Percentiles rank a stretch among this genome's conserved stretches.
Conservation (phyloP, 768 basidiomycete species). For the Termitomyces sp. region DNA sequence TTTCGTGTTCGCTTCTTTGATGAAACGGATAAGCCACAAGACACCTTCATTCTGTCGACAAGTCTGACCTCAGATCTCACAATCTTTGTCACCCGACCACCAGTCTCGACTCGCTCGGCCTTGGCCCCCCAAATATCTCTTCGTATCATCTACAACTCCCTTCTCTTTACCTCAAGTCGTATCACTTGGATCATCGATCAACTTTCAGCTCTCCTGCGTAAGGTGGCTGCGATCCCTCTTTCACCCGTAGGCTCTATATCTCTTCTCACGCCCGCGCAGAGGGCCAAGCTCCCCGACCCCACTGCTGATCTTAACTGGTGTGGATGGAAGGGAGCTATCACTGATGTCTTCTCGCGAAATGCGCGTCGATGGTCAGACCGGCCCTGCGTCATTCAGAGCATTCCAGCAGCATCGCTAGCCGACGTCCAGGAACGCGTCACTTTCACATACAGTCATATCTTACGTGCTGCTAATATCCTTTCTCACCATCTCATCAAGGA, state of each 20-base stretch:
- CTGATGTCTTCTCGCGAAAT: constrained; percentile 90
- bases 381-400: constrained; percentile 85
- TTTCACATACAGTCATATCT: constrained; percentile 80
- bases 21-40: constrained; percentile 73
- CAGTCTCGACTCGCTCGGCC: constrained; percentile 62
- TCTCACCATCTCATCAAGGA: constrained; percentile 85
- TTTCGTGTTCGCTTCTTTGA: constrained; percentile 98
- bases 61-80: constrained; percentile 91
- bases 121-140: constrained; percentile 75
- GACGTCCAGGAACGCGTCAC: constrained; percentile 50
- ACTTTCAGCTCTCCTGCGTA: constrained; percentile 72
- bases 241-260: constrained; percentile 77
- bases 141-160: constrained; percentile 89
- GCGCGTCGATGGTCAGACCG: constrained; percentile 76
- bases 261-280: constrained; percentile 71
- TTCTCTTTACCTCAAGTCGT: constrained; percentile 80
- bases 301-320: constrained; percentile 93
- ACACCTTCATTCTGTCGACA: constrained; percentile 75
- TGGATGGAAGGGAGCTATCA: constrained; percentile 95
- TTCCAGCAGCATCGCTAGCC: constrained; percentile 40
- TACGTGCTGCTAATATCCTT: constrained; percentile 82
- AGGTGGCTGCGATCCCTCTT: constrained; percentile 64
- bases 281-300: constrained; percentile 73
- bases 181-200: constrained; percentile 83
- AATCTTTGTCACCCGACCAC: constrained; percentile 77